phyloP scores from a whole-genome alignment of 352 stramenopile species.

The Phytophthora cactorum region DNA sequence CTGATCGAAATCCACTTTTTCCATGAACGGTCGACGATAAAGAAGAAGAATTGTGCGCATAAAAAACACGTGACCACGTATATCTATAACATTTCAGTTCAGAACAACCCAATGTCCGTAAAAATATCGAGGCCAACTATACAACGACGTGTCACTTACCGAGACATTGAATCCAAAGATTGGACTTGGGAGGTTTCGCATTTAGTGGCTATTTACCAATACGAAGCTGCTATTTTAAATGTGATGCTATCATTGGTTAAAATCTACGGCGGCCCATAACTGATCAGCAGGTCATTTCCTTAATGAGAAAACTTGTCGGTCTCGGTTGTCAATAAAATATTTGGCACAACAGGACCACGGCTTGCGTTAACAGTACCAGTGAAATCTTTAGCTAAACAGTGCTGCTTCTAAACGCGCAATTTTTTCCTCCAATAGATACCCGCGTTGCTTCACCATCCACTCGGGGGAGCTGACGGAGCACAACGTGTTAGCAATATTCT shows the following conservation, averaged over 20 bases:
- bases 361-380: too few relatives aligned
- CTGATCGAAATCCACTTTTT: conserved; percentile 5
- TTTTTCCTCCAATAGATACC: conserved; percentile 46
- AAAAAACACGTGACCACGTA: conserved; percentile 3
- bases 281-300: too few relatives aligned
- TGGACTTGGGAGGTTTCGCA: too few relatives aligned
- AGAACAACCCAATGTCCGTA: too few relatives aligned
- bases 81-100: neutral
- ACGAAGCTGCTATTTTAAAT: too few relatives aligned
- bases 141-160: neutral
- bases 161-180: neutral
- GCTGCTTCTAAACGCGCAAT: conserved; percentile 51
- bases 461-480: conserved; percentile 40
- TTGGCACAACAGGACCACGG: too few relatives aligned
- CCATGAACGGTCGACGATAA: neutral
- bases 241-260: too few relatives aligned
- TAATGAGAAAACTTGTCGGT: too few relatives aligned
- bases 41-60: conserved; percentile 3
- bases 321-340: too few relatives aligned
- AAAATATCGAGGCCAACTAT: too few relatives aligned
- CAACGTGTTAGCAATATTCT: neutral
- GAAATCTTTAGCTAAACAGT: conserved; percentile 37
- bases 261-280: too few relatives aligned
- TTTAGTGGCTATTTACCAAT: too few relatives aligned
- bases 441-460: conserved; percentile 51